phyloP scores from a whole-genome alignment of 805 yeast genomes.

The Kluyveromyces dobzhanskii region DNA sequence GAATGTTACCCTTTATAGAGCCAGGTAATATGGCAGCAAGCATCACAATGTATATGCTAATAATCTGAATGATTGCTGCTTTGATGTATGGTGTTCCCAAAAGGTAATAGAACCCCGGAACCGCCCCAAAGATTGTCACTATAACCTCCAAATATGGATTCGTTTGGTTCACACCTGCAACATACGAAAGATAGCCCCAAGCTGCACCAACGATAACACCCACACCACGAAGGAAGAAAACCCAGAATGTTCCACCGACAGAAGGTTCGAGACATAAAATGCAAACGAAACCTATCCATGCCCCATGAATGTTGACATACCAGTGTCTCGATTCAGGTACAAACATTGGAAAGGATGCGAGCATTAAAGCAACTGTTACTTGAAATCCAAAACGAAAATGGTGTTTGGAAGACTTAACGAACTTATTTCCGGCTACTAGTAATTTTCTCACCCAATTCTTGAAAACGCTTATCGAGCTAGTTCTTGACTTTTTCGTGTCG shows the following conservation, averaged over 20 bases:
- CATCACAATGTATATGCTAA: constrained; percentile 39
- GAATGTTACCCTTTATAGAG: constrained; percentile 31
- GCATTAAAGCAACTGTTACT: constrained; percentile 36
- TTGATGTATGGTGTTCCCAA: constrained; percentile 41
- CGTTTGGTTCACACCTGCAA: constrained; percentile 34
- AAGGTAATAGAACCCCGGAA: constrained; percentile 38
- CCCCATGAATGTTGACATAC: constrained; percentile 40
- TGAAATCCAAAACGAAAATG: constrained; percentile 42
- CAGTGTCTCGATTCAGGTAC: constrained; percentile 39
- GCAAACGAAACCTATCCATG: constrained; percentile 49
- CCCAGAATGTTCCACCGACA: constrained; percentile 42
- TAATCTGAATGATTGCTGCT: constrained; percentile 42
- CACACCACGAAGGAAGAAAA: constrained; percentile 38
- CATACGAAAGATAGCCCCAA: constrained; percentile 42
- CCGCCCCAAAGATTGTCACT: constrained; percentile 35
- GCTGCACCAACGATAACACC: constrained; percentile 41
- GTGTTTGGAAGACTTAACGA: constrained; percentile 18
- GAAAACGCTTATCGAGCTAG: neutral
- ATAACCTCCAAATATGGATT: constrained; percentile 36
- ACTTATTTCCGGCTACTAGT: constrained; percentile 9
- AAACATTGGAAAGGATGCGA: constrained; percentile 45
- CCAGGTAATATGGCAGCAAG: constrained; percentile 38
- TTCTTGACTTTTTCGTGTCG: neutral
- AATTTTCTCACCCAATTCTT: neutral
- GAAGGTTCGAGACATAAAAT: constrained; percentile 42